phyloP scores from a whole-genome alignment of 1,284 basidiomycete species.

The Athelia sp. region DNA sequence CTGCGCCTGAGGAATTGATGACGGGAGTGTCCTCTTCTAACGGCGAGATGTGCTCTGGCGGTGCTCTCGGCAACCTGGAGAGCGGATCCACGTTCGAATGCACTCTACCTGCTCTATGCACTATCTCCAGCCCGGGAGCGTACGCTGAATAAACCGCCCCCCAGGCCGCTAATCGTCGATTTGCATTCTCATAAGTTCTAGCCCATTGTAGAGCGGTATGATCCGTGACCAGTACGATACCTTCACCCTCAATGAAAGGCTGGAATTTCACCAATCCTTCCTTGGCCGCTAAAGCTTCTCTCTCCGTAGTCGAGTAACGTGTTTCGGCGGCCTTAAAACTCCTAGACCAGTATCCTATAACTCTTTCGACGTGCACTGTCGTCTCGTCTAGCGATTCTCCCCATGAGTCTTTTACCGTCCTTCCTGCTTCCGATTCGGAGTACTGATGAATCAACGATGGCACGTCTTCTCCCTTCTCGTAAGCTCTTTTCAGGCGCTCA shows the following conservation, averaged over 20 bases:
- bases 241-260: neutral
- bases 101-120: neutral
- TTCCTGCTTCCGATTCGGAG: too few relatives aligned
- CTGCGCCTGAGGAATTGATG: slow-evolving; percentile 3
- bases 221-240: neutral
- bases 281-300: neutral
- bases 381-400: slow-evolving; percentile 1
- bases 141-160: too few relatives aligned
- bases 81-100: neutral
- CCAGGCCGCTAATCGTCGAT: neutral
- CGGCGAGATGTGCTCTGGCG: slow-evolving; percentile 6
- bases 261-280: too few relatives aligned
- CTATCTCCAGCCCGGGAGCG: too few relatives aligned
- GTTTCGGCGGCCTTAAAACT: neutral
- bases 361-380: neutral
- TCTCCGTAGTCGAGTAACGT: neutral
- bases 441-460: too few relatives aligned
- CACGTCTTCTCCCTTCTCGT: too few relatives aligned
- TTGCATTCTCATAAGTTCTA: neutral
- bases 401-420: slow-evolving; percentile 15
- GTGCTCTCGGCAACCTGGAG: slow-evolving; percentile 5
- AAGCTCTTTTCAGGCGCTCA: too few relatives aligned
- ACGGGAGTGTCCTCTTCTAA: slow-evolving; percentile 1
- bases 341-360: too few relatives aligned
- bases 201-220: too few relatives aligned